phyloP scores from a whole-genome alignment of 2,329 filamentous ascomycete species.

The Geoglossum cookeanum region DNA sequence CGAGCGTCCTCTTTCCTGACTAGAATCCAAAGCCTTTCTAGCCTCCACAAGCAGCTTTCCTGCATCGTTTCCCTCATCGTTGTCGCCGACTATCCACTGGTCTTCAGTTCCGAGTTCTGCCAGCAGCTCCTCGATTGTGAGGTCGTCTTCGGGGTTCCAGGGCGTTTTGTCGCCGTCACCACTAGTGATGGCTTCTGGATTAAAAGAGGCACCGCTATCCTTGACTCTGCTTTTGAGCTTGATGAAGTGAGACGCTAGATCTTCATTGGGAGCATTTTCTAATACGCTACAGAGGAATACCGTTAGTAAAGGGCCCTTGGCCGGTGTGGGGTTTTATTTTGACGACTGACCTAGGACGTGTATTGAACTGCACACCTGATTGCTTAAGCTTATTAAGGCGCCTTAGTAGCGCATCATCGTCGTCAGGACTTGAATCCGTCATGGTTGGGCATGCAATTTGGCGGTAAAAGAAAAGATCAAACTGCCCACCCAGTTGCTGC shows the following conservation, averaged over 20 bases:
- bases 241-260: constrained; percentile 2
- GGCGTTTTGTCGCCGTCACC: background rate
- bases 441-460: background rate
- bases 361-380: background rate
- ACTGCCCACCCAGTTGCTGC: background rate
- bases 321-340: background rate
- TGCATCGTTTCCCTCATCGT: constrained; percentile 12
- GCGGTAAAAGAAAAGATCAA: background rate
- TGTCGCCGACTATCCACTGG: constrained; percentile 10
- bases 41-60: constrained; percentile 13
- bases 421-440: background rate
- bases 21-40: constrained; percentile 9
- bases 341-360: background rate
- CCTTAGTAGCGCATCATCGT: background rate
- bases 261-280: background rate
- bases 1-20: background rate
- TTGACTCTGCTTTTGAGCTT: background rate
- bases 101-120: constrained; percentile 16
- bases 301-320: background rate
- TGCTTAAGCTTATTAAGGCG: constrained; percentile 2
- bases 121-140: constrained; percentile 16
- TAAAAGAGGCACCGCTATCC: background rate
- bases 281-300: background rate
- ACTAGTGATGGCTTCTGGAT: background rate
- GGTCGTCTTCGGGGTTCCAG: constrained; percentile 8